phyloP scores from a whole-genome alignment of 73 alveolate genomes.

The Symbiodinium natans region DNA sequence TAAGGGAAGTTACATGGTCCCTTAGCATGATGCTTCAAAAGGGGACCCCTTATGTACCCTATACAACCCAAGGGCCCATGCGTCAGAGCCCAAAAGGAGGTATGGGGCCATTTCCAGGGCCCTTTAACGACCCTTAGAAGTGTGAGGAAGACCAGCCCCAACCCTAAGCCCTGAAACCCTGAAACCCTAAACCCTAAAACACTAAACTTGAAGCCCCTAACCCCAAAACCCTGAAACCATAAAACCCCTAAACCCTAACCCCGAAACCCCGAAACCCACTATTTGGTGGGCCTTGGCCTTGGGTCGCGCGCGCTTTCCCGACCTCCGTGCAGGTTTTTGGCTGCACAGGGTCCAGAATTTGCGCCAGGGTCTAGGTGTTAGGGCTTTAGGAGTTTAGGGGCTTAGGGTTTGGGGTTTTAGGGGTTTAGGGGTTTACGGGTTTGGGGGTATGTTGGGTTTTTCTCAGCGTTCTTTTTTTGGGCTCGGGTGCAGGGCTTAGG shows the following conservation, averaged over 20 bases:
- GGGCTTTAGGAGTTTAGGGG: background rate
- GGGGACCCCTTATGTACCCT: no score
- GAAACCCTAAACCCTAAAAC: background rate
- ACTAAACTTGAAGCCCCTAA: background rate
- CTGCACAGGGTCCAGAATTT: background rate
- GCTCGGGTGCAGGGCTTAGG: no score
- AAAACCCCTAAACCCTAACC: no score
- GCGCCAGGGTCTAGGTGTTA: background rate
- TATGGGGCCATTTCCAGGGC: no score
- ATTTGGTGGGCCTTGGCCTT: background rate
- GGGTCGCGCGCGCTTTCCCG: conserved; percentile 5
- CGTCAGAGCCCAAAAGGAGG: no score
- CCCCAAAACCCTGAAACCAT: background rate
- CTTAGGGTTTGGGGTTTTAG: background rate
- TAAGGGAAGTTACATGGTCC: no score
- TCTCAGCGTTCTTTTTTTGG: no score
- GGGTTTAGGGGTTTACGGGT: background rate
- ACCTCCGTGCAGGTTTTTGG: background rate
- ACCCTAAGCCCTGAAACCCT: background rate
- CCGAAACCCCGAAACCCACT: background rate
- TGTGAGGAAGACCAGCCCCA: no score
- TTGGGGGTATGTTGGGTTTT: background rate
- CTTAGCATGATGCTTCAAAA: no score
- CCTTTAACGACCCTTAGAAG: no score
- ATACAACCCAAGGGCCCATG: no score